Evolutionary conservation across 2,329 filamentous ascomycete species (phyloP).

Genomic region (Fusarium ambrosium): DNA sequence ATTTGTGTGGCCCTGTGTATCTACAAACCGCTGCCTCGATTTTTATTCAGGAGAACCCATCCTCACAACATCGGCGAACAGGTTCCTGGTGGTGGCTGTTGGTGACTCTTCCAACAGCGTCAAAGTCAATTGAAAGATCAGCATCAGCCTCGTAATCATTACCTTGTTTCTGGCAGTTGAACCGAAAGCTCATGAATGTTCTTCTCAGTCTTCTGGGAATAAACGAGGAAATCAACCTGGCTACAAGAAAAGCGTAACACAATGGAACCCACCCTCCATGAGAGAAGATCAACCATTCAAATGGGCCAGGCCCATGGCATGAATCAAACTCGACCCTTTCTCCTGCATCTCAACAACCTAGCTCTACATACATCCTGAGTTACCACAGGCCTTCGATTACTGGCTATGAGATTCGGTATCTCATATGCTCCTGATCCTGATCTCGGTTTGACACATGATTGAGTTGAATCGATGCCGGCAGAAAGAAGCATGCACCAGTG

Average conservation of each 20-base stretch:
- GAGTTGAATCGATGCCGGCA: conserved; percentile 34
- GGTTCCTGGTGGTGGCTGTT: neutral
- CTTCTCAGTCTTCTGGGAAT: neutral
- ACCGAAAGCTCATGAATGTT: neutral
- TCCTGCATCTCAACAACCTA: conserved; percentile 33
- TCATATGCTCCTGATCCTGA: conserved; percentile 24
- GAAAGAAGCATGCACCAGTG: conserved; percentile 24
- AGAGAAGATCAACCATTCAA: conserved; percentile 22
- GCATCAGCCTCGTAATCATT: neutral
- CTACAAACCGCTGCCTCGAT: conserved; percentile 17
- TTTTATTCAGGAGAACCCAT: conserved; percentile 20
- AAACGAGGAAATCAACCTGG: neutral
- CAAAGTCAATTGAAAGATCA: conserved; percentile 3
- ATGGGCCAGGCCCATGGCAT: conserved; percentile 21
- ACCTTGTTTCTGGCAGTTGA: neutral
- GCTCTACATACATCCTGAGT: conserved; percentile 19
- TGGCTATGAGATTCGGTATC: conserved; percentile 15
- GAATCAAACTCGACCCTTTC: conserved; percentile 31
- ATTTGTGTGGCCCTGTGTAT: conserved; percentile 34
- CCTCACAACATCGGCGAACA: neutral
- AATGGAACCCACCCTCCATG: neutral
- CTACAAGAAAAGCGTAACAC: conserved; percentile 7
- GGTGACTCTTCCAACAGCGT: neutral
- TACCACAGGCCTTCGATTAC: conserved; percentile 18
- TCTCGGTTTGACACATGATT: conserved; percentile 22